Evolutionary conservation across 2,329 filamentous ascomycete genomes (phyloP), one percentile per base, ranked within the genome.

Genomic region (Paracamarosporium sp.): DNA sequence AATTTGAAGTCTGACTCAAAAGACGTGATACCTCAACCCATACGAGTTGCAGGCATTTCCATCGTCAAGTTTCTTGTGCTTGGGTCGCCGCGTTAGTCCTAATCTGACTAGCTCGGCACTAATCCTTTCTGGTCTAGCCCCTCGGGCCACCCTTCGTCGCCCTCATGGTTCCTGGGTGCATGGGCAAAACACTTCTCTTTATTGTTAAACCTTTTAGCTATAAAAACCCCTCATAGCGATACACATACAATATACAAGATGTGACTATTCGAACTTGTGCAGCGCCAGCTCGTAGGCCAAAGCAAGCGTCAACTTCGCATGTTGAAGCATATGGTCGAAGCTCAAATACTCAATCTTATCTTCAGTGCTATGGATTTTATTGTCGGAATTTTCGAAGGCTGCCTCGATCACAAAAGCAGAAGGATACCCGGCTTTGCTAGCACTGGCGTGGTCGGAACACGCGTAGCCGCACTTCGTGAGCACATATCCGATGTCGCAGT

Each of bases 271-370:
- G 65, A 93, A 91, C 58, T 90, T 82, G 20, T 91, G 87, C 79
- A 91, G 91, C 9, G 88, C 92, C 59, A 96, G 84, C 80, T 97
- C 93, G 69, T 93, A 94, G 4, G 89, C 91, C 66, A 96, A 84
- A 5, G 89, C 91, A 30, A 96, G 81, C 1, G 92, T 95, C 83
- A 97, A 85, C 74, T 88, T 89, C 22, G 91, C 92, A 77, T 97
- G 93, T 80, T 97, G 89, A 31, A 95, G 83, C 92, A 97, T 96
- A 76, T 97, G 93, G 73, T 93, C 88, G 73, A 96, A 96, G 66
- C 88, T 90, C 35, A 92, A 78, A 63, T 87, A 88, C 70, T 91
- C 86, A 62, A 92, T 87, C 68, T 82, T 82, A 72, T 92, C 90
- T 35, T 90, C 86, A 0, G 87, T 87, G 20, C 85, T 86, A 71